Conservation (phyloP, 164 flowering plant genomes). For the Warburgia ugandensis region DNA sequence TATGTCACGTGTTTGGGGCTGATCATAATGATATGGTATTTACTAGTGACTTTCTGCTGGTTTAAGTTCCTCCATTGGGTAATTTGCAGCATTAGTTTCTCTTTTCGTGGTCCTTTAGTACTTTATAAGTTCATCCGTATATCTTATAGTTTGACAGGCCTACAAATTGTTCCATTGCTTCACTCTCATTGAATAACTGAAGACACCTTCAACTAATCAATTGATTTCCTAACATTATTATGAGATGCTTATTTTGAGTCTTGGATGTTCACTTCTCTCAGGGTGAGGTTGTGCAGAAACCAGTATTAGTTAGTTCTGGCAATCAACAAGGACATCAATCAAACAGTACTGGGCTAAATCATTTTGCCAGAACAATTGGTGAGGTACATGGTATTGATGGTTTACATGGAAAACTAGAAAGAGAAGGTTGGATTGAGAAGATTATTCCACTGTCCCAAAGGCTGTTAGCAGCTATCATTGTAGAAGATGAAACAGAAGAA, state of each 20-base stretch:
- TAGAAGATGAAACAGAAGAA: slow-evolving; percentile 63
- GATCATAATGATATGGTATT: slow-evolving; percentile 27
- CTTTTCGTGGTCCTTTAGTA: neutral
- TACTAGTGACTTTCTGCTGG: neutral
- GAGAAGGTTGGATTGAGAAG: slow-evolving; percentile 25
- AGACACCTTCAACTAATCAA: no score
- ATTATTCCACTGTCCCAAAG: slow-evolving; percentile 67
- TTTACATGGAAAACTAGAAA: slow-evolving; percentile 21
- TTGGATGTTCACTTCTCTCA: slow-evolving; percentile 11
- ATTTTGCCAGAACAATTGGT: slow-evolving; percentile 20
- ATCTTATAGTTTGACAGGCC: no score
- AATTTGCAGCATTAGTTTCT: neutral
- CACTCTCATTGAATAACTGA: no score
- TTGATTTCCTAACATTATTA: no score
- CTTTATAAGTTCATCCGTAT: no score
- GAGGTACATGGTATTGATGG: slow-evolving; percentile 21
- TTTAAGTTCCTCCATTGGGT: neutral
- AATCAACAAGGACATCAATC: slow-evolving; percentile 22
- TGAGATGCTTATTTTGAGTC: slow-evolving; percentile 1
- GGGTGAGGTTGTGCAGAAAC: slow-evolving; percentile 22
- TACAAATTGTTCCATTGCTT: no score
- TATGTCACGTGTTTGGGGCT: slow-evolving; percentile 16
- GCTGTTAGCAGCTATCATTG: slow-evolving; percentile 71
- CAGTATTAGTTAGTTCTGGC: slow-evolving; percentile 24
- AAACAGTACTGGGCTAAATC: slow-evolving; percentile 21